Base-by-base conservation (phyloP, 2,329 filamentous ascomycete genomes). In the Curvularia spicifera region DNA sequence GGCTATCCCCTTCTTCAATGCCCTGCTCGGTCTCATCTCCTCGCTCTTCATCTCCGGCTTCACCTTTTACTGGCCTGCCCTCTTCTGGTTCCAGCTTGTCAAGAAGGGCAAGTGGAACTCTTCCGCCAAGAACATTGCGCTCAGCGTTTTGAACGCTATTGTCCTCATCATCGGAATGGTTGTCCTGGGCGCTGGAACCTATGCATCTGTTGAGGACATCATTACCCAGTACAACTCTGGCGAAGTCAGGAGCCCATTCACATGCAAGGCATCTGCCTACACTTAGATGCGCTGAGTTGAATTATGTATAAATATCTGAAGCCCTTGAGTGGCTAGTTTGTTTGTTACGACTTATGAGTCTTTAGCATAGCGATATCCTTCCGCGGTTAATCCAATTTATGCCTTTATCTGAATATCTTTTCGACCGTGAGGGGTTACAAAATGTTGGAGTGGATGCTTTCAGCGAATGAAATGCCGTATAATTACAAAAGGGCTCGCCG, bases 1-100 rank as follows among this genome's bases (percentile, higher is more conserved):
- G 71, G 86, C 87, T 0, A 89, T 91, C 15, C 89, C 89, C 0
- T 85, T 88, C 56, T 92, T 91, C 79, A 87, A 86, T 71, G 84
- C 86, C 49, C 80, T 92, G 3, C 79, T 92, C n/a, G 86, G 85
- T 33, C 77, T 91, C 39, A 85, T 91, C 53, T 76, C 74, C 3
- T 69, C 87, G 5, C 77, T 90, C 2, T 90, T 90, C 65, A 87
- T 85, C 37, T 86, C 82, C 44, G 90, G 88, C 83, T 91, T 91
- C 76, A 88, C 85, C 13, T 84, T 80, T 59, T 76, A 76, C 63
- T 76, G 77, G 65, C 76, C 76, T 0, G 76, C 59, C 0, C 58
- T 76, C 20, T 74, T 77, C 60, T 78, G 73, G 82, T 78, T 64
- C 63, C 58, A 53, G 44, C 53, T 60, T 20, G 63, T 82, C 67